Percentiles rank a stretch among this genome's conserved stretches.
Conservation (phyloP, 1,284 basidiomycete species). For the Blastosporella zonata region DNA sequence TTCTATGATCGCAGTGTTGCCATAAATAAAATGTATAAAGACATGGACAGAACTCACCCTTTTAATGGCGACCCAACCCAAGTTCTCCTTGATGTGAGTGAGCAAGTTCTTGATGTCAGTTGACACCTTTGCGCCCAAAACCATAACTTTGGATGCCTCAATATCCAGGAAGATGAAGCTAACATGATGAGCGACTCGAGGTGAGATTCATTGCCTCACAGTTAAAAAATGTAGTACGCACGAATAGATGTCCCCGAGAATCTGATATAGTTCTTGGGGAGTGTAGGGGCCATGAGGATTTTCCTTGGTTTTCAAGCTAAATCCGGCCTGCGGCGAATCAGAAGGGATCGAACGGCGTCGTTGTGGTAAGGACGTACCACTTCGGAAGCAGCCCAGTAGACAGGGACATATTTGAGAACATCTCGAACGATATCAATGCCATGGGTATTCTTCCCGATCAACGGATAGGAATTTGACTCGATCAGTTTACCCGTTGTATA, state of each 20-base stretch:
- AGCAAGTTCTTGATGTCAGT: slow-evolving; percentile 50
- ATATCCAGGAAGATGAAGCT: slow-evolving; percentile 75
- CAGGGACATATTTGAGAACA: slow-evolving; percentile 63
- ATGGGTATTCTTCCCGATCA: slow-evolving; percentile 47
- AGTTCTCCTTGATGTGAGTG: slow-evolving; percentile 50
- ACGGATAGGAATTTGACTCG: slow-evolving; percentile 45
- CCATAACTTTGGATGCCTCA: slow-evolving; percentile 55
- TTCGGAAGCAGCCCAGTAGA: slow-evolving; percentile 66
- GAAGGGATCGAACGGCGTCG: background rate
- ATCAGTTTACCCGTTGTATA: slow-evolving; percentile 59
- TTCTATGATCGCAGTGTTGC: slow-evolving; percentile 31
- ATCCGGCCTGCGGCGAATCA: slow-evolving; percentile 51
- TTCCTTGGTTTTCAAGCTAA: slow-evolving; percentile 63
- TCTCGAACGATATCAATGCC: slow-evolving; percentile 70
- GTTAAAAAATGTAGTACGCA: slow-evolving; percentile 30
- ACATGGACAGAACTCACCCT: slow-evolving; percentile 23
- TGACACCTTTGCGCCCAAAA: slow-evolving; percentile 48
- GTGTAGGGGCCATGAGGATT: slow-evolving; percentile 57
- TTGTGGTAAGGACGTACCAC: slow-evolving; percentile 48
- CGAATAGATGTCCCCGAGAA: slow-evolving; percentile 69
- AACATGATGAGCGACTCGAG: slow-evolving; percentile 1
- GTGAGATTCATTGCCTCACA: background rate
- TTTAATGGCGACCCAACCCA: slow-evolving; percentile 31
- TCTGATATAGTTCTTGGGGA: slow-evolving; percentile 56
- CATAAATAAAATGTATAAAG: background rate